Conservation (phyloP, 2,329 filamentous ascomycete genomes). For the Cordyceps farinosa region DNA sequence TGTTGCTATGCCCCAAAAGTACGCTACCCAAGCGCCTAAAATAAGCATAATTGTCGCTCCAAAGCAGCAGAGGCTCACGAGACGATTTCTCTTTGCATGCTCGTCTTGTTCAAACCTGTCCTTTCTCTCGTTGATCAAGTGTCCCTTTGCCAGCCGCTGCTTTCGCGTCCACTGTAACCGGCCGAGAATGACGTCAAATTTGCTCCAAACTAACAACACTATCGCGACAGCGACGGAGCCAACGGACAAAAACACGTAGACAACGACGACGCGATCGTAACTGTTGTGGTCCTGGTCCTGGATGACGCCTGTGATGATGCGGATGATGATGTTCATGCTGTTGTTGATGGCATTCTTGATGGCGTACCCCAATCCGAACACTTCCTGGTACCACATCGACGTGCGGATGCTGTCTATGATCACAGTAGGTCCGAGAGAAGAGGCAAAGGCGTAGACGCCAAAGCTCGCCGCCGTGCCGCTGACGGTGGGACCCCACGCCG, state of each 20-base stretch:
- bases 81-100: slow-evolving; percentile 35
- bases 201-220: slow-evolving; percentile 37
- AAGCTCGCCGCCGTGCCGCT: slow-evolving; percentile 56
- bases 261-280: slow-evolving; percentile 52
- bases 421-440: slow-evolving; percentile 52
- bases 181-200: slow-evolving; percentile 40
- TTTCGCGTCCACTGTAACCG: slow-evolving; percentile 57
- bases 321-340: slow-evolving; percentile 58
- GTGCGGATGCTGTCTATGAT: slow-evolving; percentile 61
- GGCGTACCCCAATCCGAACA: slow-evolving; percentile 58
- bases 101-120: slow-evolving; percentile 36
- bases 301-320: slow-evolving; percentile 54
- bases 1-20: slow-evolving; percentile 59
- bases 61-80: slow-evolving; percentile 43
- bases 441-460: slow-evolving; percentile 55
- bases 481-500: slow-evolving; percentile 46
- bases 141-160: slow-evolving; percentile 44
- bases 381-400: slow-evolving; percentile 55
- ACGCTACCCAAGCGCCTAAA: slow-evolving; percentile 51
- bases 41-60: slow-evolving; percentile 42
- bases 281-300: slow-evolving; percentile 56
- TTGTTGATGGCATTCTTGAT: slow-evolving; percentile 62
- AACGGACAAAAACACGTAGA: slow-evolving; percentile 53
- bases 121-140: slow-evolving; percentile 41
- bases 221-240: slow-evolving; percentile 44